Conservation (phyloP, 2,329 filamentous ascomycete genomes). For the Neofusicoccum kwambonambiense region DNA sequence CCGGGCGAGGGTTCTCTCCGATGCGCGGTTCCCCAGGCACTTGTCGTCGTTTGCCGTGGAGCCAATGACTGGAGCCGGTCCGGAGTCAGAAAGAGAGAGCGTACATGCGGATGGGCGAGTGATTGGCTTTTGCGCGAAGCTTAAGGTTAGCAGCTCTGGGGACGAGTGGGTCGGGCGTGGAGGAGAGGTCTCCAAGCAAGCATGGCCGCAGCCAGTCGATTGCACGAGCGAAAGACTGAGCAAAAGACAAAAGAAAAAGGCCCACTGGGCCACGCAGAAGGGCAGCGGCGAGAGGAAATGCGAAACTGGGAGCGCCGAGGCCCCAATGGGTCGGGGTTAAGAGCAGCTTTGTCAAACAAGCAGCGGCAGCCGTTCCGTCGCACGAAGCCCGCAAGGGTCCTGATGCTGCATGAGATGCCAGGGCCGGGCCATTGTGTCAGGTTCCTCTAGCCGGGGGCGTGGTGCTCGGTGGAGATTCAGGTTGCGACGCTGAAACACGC, state of each 20-base stretch:
- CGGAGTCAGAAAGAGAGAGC: background rate
- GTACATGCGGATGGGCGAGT: background rate
- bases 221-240: constrained; percentile 2
- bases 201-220: constrained; percentile 9
- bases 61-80: constrained; percentile 15
- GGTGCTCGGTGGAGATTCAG: constrained; percentile 6
- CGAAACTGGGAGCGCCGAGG: background rate
- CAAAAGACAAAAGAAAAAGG: constrained; percentile 4
- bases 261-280: background rate
- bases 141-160: background rate
- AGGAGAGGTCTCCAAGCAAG: constrained; percentile 7
- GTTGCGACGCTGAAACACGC: constrained; percentile 4
- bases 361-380: background rate
- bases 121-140: constrained; percentile 2
- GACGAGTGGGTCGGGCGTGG: background rate
- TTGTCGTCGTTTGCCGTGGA: background rate
- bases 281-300: constrained; percentile 2
- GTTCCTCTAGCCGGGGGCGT: background rate
- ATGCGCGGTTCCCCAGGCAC: constrained; percentile 1
- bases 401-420: constrained; percentile 6
- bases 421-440: constrained; percentile 15
- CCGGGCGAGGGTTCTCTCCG: constrained; percentile 27
- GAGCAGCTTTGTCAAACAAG: background rate
- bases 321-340: constrained; percentile 10
- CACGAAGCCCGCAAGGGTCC: constrained; percentile 5